Evolutionary conservation across 768 basidiomycete genomes (phyloP).

Genomic region (Lentinula guzmanii): DNA sequence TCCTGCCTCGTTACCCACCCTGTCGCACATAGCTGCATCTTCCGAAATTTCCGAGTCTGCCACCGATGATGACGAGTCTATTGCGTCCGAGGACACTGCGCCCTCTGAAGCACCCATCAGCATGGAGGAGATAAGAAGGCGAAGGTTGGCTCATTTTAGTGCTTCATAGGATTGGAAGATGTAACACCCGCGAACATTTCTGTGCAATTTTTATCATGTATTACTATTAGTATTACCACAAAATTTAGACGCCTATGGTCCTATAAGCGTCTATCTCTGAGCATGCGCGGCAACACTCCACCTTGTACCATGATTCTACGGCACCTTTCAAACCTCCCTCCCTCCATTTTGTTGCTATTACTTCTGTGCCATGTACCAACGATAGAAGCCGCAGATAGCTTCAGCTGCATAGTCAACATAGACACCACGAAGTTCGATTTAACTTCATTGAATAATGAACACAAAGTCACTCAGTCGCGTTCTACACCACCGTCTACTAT

Average conservation of each 20-base stretch:
- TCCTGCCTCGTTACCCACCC: background rate
- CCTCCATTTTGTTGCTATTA: constrained; percentile 9
- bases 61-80: constrained; percentile 29
- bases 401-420: constrained; percentile 46
- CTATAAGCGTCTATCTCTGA: too few relatives aligned
- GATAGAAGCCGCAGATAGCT: constrained; percentile 34
- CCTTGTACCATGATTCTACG: constrained; percentile 14
- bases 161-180: constrained; percentile 17
- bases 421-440: constrained; percentile 55
- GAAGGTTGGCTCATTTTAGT: constrained; percentile 62
- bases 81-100: constrained; percentile 29
- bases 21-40: background rate
- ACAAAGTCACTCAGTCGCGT: constrained; percentile 43
- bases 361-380: constrained; percentile 17
- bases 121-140: constrained; percentile 62
- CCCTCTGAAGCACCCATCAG: constrained; percentile 26
- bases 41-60: constrained; percentile 9
- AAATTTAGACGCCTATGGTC: too few relatives aligned
- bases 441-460: constrained; percentile 44
- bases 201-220: background rate
- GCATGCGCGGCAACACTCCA: too few relatives aligned
- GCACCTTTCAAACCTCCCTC: constrained; percentile 4
- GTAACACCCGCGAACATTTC: background rate
- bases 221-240: too few relatives aligned
- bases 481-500: constrained; percentile 59